Base-by-base conservation (phyloP, 805 yeast genomes). In the Nakazawaea siamensis region DNA sequence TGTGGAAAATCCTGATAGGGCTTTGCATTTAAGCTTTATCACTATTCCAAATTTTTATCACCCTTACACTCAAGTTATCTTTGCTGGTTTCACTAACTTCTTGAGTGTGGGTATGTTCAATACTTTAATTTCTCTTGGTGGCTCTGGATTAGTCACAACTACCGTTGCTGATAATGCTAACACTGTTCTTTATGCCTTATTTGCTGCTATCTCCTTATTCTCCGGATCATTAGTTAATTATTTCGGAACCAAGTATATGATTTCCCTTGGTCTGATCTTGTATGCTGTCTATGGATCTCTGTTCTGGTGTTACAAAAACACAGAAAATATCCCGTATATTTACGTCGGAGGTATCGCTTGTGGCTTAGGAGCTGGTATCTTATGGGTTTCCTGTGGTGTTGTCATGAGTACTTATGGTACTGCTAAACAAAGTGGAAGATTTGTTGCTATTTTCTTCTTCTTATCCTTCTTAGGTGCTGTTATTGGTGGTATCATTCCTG, bases 81-180 rank as follows among this genome's bases (percentile, higher is more conserved):
- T 43, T n/a, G 43, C 40, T 15, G 47, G 47, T 5, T 24, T 43
- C 25, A 35, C 40, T 17, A 42, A 37, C 20, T 44, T 44, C 28
- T 27, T 42, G 19, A 33, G 43, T 5, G 47, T 34, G 14, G 37
- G 37, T 2, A 20, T 34, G 27, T 34, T 28, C 29, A 29, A 29
- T 17, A 33, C 24, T 12, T 20, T 34, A 8, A 15, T 34, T 8
- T 34, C 37, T 3, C 21, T 34, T n/a, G 37, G 37, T n/a, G 37
- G 37, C 9, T 28, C 37, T 5, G 37, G 37, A 5, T 28, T 28
- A 18, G 24, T 34, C 16, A 29, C 30, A 25, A 29, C 34, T 11
- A 30, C 34, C 12, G 27, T 27, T 6, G 21, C 39, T n/a, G 39
- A 31, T 13, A 35, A 35, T 25, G 39, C 39, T 18, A 35, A 30